phyloP scores from a whole-genome alignment of 2,329 filamentous ascomycete species.

The Penicillium sp. region DNA sequence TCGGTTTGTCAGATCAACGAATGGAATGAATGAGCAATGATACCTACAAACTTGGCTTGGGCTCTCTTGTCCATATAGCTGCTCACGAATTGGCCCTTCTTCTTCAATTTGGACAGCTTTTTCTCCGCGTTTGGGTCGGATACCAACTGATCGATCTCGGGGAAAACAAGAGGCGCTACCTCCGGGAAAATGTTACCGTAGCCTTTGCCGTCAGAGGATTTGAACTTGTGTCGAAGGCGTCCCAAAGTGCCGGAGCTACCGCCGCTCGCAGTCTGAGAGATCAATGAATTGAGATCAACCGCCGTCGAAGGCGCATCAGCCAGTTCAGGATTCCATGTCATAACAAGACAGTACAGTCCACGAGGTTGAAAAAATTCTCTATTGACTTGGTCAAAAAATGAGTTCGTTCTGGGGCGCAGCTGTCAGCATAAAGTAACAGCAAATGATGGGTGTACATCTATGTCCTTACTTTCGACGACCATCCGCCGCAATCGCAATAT shows the following conservation, averaged over 20 bases:
- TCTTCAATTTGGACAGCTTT: conserved; percentile 18
- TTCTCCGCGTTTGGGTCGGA: conserved; percentile 13
- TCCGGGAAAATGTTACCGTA: conserved; percentile 47
- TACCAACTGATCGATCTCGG: conserved; percentile 38
- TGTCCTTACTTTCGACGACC: conserved; percentile 27
- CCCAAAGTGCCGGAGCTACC: conserved; percentile 17
- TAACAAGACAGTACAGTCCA: conserved; percentile 56
- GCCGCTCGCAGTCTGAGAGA: conserved; percentile 32
- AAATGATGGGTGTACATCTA: neutral
- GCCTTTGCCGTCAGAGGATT: conserved; percentile 39
- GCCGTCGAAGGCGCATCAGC: conserved; percentile 23
- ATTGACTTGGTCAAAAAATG: conserved; percentile 58
- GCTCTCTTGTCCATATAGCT: conserved; percentile 53
- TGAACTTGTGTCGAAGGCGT: conserved; percentile 33
- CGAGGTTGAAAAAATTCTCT: conserved; percentile 57
- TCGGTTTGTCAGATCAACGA: neutral
- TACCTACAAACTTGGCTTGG: conserved; percentile 46
- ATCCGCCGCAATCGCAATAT: conserved; percentile 44
- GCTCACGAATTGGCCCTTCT: conserved; percentile 38
- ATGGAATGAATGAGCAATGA: neutral
- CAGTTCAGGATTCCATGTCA: conserved; percentile 53
- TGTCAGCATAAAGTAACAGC: neutral
- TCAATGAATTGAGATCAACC: conserved; percentile 38
- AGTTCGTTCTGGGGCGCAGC: conserved; percentile 43
- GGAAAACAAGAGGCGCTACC: conserved; percentile 52